Evolutionary conservation across 23 red algal genomes (phyloP).

Genomic region (Cyanidiococcus yangmingshanensis): DNA sequence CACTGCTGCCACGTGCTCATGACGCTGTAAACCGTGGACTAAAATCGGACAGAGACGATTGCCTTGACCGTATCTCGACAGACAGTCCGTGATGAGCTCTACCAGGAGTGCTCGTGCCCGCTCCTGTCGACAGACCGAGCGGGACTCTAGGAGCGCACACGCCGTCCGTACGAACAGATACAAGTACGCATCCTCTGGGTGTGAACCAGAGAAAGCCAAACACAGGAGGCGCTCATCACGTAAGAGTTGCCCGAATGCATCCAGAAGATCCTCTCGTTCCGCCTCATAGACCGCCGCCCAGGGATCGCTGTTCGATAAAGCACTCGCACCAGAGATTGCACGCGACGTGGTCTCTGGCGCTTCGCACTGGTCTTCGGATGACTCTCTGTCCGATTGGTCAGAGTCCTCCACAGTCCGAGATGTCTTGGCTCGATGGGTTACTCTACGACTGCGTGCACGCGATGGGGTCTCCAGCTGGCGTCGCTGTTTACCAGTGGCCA

Average conservation of each 20-base stretch:
- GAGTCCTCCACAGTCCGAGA: background rate
- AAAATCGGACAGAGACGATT: background rate
- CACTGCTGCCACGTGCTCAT: background rate
- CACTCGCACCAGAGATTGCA: background rate
- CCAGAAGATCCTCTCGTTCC: background rate
- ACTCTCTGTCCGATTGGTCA: background rate
- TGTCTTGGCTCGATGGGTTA: background rate
- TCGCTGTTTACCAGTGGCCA: background rate
- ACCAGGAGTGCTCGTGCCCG: background rate
- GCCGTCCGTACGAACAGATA: background rate
- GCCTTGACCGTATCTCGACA: background rate
- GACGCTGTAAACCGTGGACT: background rate
- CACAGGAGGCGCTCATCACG: background rate
- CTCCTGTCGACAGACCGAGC: background rate
- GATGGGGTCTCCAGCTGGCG: background rate
- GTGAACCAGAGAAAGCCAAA: background rate
- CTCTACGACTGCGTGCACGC: background rate
- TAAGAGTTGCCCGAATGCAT: background rate
- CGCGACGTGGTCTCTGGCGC: background rate
- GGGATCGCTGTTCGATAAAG: too few relatives aligned
- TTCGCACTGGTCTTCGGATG: background rate
- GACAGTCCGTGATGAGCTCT: background rate
- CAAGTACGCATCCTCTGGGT: background rate
- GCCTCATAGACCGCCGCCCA: background rate
- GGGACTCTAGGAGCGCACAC: background rate